phyloP scores from a whole-genome alignment of 106 monocot genomes.

The Chionographis japonica region DNA sequence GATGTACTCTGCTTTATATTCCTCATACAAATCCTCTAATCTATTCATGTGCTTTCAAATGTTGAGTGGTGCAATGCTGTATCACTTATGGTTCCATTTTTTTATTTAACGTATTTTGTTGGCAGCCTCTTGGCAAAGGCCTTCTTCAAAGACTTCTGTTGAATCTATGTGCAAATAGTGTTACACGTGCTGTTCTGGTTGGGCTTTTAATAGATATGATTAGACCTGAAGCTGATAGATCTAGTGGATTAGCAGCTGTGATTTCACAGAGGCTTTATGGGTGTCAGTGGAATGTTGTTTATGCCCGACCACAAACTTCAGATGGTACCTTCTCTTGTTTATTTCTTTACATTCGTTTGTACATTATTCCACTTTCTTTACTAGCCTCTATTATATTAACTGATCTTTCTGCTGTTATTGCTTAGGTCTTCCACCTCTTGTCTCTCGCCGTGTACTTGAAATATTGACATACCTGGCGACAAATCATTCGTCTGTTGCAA shows the following conservation, averaged over 20 bases:
- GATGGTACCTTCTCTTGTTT: constrained; percentile 33
- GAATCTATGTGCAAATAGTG: constrained; percentile 63
- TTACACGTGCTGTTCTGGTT: constrained; percentile 42
- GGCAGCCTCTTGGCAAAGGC: constrained; percentile 71
- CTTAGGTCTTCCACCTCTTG: constrained; percentile 63
- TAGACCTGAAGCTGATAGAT: constrained; percentile 44
- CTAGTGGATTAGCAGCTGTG: constrained; percentile 3
- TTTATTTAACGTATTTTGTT: neutral
- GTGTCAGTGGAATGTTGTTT: constrained; percentile 62
- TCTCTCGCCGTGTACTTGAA: constrained; percentile 60
- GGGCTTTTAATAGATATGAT: constrained; percentile 58
- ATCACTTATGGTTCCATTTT: neutral
- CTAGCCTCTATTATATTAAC: neutral
- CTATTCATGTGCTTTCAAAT: neutral
- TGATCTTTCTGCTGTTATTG: constrained; percentile 5
- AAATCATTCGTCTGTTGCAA: constrained; percentile 47
- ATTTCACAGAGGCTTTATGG: constrained; percentile 50
- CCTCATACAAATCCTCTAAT: neutral
- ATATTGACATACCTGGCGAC: constrained; percentile 58
- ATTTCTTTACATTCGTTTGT: neutral
- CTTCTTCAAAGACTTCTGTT: constrained; percentile 68
- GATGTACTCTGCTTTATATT: too few relatives aligned
- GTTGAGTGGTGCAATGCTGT: neutral
- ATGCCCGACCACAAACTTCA: constrained; percentile 44
- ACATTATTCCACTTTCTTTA: neutral